phyloP scores from a whole-genome alignment of 176 grass and related monocot species.

The Oryza rufipogon region DNA sequence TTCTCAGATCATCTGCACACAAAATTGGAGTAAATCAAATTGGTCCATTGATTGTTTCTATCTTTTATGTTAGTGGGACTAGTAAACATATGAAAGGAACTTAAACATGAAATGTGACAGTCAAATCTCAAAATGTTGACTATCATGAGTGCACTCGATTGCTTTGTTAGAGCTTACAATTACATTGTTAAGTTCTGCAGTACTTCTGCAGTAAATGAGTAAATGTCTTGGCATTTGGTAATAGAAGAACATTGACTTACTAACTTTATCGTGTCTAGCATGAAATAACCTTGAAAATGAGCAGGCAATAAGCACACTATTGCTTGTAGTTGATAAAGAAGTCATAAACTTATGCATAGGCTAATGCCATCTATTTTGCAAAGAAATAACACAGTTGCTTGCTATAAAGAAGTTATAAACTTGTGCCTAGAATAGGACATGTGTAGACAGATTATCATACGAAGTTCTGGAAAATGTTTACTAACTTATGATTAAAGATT shows the following conservation, averaged over 20 bases:
- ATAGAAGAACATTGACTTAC: conserved; percentile 7
- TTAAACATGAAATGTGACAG: background rate
- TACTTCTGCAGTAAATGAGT: background rate
- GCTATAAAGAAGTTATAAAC: background rate
- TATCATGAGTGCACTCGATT: background rate
- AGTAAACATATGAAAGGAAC: background rate
- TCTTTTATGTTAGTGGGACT: background rate
- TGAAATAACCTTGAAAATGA: background rate
- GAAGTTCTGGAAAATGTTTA: background rate
- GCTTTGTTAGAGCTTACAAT: background rate
- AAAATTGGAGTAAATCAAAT: background rate
- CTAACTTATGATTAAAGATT: background rate
- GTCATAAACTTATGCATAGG: background rate
- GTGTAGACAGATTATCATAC: conserved; percentile 1
- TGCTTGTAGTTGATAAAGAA: conserved; percentile 1
- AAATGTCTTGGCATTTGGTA: conserved; percentile 8
- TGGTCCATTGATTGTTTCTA: background rate
- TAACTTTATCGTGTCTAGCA: conserved; percentile 11
- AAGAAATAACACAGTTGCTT: background rate
- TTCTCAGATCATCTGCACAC: background rate
- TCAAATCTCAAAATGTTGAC: background rate
- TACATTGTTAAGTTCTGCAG: background rate
- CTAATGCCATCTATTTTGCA: conserved; percentile 3
- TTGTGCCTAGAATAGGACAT: background rate
- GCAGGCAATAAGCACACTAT: background rate